Percentiles rank a stretch among this genome's conserved stretches.
Evolutionary conservation across 139 green algal genomes (phyloP).

Genomic region (Haematococcus lacustris): DNA sequence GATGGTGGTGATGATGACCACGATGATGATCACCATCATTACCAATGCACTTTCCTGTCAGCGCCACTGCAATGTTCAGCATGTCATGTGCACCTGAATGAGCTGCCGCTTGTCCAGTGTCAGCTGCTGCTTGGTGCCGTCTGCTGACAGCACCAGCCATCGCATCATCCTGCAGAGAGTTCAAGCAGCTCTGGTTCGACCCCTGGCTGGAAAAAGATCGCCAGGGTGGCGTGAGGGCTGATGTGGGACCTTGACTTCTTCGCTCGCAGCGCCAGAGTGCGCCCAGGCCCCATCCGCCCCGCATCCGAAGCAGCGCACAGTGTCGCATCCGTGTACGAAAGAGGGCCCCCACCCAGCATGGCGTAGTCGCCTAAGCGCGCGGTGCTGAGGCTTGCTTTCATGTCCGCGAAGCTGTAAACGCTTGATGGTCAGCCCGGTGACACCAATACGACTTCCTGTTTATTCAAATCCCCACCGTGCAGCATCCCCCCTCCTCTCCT

Average conservation of each 20-base stretch:
- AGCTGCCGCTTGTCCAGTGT: conserved; percentile 70
- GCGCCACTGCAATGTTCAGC: neutral
- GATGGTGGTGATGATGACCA: neutral
- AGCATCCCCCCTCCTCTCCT: too few species aligned
- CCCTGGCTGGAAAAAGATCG: neutral
- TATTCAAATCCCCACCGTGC: too few species aligned
- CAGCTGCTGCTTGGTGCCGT: conserved; percentile 15
- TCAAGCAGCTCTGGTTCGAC: neutral
- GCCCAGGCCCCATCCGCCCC: too few species aligned
- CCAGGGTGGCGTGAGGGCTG: neutral
- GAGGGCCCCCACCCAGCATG: too few species aligned
- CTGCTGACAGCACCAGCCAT: conserved; percentile 24
- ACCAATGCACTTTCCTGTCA: neutral
- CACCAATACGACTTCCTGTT: too few species aligned
- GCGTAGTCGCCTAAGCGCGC: too few species aligned
- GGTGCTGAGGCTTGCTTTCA: too few species aligned
- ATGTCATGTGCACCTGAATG: conserved; percentile 36
- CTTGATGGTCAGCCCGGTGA: too few species aligned
- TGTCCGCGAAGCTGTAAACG: too few species aligned
- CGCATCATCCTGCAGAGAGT: conserved; percentile 11
- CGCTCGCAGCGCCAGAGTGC: neutral
- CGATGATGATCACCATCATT: neutral
- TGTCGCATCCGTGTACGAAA: too few species aligned
- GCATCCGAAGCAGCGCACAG: too few species aligned
- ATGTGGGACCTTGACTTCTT: neutral